Conservation (phyloP, 139 green algal genomes). For the Edaphochlamys debaryana region DNA sequence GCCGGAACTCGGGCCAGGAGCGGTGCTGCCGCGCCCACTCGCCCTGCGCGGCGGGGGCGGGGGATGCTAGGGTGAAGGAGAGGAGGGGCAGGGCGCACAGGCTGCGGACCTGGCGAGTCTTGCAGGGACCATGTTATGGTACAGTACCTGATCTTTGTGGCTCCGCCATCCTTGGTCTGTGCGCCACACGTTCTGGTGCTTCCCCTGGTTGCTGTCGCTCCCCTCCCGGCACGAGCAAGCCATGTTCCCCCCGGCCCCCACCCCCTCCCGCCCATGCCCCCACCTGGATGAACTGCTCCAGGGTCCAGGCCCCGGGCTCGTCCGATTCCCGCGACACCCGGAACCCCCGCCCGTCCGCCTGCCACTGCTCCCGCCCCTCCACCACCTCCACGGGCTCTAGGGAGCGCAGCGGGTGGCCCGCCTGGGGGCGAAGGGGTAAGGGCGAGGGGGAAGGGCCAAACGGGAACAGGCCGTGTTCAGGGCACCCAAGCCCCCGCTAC, state of each 20-base stretch:
- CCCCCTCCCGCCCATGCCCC: neutral
- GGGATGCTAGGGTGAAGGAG: neutral
- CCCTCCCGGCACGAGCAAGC: too few relatives aligned
- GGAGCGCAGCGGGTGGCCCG: neutral
- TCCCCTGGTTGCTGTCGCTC: too few relatives aligned
- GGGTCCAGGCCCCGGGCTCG: too few relatives aligned
- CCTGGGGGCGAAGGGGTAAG: neutral
- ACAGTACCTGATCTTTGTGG: too few relatives aligned
- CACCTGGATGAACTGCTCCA: too few relatives aligned
- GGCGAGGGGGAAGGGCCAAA: too few relatives aligned
- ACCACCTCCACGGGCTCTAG: neutral
- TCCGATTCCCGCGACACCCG: neutral
- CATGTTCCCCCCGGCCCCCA: neutral
- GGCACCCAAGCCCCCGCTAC: too few relatives aligned
- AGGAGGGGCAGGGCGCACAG: neutral
- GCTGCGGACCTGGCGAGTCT: too few relatives aligned
- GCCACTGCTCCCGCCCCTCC: neutral
- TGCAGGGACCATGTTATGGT: too few relatives aligned
- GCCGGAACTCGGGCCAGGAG: neutral
- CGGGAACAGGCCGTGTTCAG: too few relatives aligned
- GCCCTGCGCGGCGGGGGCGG: neutral
- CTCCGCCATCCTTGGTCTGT: neutral
- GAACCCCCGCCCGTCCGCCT: constrained; percentile 3
- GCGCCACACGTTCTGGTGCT: too few relatives aligned
- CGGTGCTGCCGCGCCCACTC: neutral